Evolutionary conservation across 2,329 filamentous ascomycete species (phyloP).

Genomic region (Fonsecaea pedrosoi): DNA sequence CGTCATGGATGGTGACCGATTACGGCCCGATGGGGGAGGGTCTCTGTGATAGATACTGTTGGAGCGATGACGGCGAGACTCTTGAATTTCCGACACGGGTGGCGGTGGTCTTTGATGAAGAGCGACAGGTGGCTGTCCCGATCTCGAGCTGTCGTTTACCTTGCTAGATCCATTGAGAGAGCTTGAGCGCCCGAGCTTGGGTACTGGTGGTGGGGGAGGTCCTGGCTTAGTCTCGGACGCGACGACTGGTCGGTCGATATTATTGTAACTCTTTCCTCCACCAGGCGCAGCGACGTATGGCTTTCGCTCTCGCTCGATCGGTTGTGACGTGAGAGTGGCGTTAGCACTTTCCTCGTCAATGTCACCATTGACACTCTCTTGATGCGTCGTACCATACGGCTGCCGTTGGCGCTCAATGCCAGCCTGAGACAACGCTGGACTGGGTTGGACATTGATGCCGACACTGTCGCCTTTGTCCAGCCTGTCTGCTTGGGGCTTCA

Average conservation of each 20-base stretch:
- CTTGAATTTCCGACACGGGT: constrained; percentile 31
- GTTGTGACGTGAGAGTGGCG: constrained; percentile 51
- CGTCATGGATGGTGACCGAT: constrained; percentile 33
- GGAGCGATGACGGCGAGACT: constrained; percentile 29
- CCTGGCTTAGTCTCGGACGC: constrained; percentile 24
- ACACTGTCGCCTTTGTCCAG: constrained; percentile 6
- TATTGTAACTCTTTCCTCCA: constrained; percentile 62
- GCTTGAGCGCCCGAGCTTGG: constrained; percentile 26
- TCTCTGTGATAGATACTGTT: constrained; percentile 35
- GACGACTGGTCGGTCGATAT: constrained; percentile 39
- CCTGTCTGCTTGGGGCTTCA: constrained; percentile 36
- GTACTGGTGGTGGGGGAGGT: constrained; percentile 15
- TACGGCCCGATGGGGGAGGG: constrained; percentile 27
- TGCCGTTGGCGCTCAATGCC: constrained; percentile 46
- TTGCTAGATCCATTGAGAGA: constrained; percentile 28
- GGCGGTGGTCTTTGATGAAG: constrained; percentile 37
- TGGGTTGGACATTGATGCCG: constrained; percentile 15
- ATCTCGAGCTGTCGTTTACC: constrained; percentile 6
- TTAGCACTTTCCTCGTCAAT: constrained; percentile 52
- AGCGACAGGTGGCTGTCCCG: constrained; percentile 28
- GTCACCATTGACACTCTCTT: constrained; percentile 7
- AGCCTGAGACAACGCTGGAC: constrained; percentile 41
- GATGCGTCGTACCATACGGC: constrained; percentile 22
- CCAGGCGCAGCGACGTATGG: constrained; percentile 68
- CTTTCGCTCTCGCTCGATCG: constrained; percentile 70